A percentile compares a stretch with the other conserved stretches of the same genome.
Evolutionary conservation across 2,329 filamentous ascomycete species (phyloP).

Genomic region (Fusarium abutilonis): DNA sequence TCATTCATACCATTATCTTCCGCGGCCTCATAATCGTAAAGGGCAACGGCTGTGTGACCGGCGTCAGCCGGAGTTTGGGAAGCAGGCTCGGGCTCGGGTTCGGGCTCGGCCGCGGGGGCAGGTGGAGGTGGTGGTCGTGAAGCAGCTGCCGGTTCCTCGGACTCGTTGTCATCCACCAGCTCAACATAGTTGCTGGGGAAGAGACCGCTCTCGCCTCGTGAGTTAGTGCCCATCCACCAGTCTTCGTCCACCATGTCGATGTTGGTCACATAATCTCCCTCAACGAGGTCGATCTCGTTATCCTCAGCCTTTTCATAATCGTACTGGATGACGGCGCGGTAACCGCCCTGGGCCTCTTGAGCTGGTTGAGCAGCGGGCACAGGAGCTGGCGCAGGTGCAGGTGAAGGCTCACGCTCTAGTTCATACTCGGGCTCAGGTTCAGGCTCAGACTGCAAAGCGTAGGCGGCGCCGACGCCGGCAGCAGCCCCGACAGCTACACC

Average conservation of each 20-base stretch:
- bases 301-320: constrained; percentile 98
- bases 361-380: constrained; percentile 20
- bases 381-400: constrained; percentile 16
- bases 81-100: constrained; percentile 50
- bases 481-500: constrained; percentile 39
- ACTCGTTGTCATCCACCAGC: constrained; percentile 74
- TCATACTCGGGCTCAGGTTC: constrained; percentile 21
- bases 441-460: constrained; percentile 44
- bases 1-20: constrained; percentile 83
- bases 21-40: constrained; percentile 96
- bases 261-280: constrained; percentile 87
- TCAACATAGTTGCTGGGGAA: constrained; percentile 99
- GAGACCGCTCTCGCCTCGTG: constrained; percentile 82
- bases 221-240: constrained; percentile 98
- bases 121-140: constrained; percentile 46
- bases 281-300: constrained; percentile 90
- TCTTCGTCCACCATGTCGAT: constrained; percentile 98
- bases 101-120: constrained; percentile 49
- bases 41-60: constrained; percentile 79
- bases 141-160: constrained; percentile 48
- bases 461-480: constrained; percentile 32
- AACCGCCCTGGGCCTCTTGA: constrained; percentile 61
- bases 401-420: neutral
- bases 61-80: constrained; percentile 52
- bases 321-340: constrained; percentile 84